Conservation (phyloP, 2,329 filamentous ascomycete species). For the Aspergillus pseudoterreus region DNA sequence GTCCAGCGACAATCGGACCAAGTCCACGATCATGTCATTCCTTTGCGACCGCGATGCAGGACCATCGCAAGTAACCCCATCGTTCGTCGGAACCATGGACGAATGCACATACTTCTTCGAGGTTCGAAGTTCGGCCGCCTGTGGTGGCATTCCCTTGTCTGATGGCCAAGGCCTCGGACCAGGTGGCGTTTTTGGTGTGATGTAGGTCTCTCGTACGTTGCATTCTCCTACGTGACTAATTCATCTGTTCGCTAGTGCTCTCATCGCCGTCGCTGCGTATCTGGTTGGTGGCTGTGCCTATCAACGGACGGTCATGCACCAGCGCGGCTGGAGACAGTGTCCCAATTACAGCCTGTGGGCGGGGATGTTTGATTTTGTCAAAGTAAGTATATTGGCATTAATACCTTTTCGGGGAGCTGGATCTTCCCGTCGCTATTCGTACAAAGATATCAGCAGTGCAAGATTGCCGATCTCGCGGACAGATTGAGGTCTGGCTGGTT, state of each 20-base stretch:
- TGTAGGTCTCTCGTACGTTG: slow-evolving; percentile 47
- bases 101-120: slow-evolving; percentile 97
- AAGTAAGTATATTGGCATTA: slow-evolving; percentile 57
- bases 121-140: slow-evolving; percentile 79
- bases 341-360: slow-evolving; percentile 95
- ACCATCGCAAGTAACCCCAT: slow-evolving; percentile 64
- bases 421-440: slow-evolving; percentile 19
- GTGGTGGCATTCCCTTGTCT: slow-evolving; percentile 63
- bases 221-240: not conserved
- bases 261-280: slow-evolving; percentile 79
- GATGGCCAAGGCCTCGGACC: slow-evolving; percentile 60
- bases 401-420: slow-evolving; percentile 27
- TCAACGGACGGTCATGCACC: slow-evolving; percentile 89
- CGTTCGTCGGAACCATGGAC: slow-evolving; percentile 85
- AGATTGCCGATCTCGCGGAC: slow-evolving; percentile 30
- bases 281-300: slow-evolving; percentile 91
- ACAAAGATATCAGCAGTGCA: slow-evolving; percentile 19
- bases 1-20: slow-evolving; percentile 38
- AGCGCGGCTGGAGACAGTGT: slow-evolving; percentile 89
- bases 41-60: slow-evolving; percentile 83
- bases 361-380: slow-evolving; percentile 77
- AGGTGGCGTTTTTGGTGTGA: slow-evolving; percentile 81
- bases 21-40: slow-evolving; percentile 87
- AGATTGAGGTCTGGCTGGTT: slow-evolving; percentile 33
- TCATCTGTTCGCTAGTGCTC: slow-evolving; percentile 33